These are phyloP conservation scores for Curvularia verruculosa DNA, from an alignment of 2,329 filamentous ascomycete genomes.

Conservation along the genomic window DNA sequence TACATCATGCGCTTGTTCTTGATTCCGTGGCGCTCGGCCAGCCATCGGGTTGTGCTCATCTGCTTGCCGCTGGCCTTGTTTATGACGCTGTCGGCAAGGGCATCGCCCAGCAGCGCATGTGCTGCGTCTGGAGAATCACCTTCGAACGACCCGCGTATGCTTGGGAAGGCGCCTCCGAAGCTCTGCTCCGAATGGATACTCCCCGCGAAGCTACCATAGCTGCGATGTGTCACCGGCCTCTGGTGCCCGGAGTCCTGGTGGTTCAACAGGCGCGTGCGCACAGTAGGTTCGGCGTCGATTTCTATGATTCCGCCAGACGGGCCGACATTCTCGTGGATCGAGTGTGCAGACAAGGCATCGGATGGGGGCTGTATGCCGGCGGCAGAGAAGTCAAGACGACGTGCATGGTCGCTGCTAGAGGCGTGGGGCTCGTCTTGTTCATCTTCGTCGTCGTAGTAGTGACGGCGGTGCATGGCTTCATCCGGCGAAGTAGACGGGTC, in stretches of 20 bases:
- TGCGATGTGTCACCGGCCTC: conserved; percentile 60
- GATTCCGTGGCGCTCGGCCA: conserved; percentile 76
- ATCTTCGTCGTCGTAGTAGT: conserved; percentile 27
- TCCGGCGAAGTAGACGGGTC: conserved; percentile 52
- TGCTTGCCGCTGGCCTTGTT: conserved; percentile 58
- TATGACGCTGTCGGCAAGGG: conserved; percentile 53
- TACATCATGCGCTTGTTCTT: conserved; percentile 77
- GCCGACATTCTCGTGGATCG: conserved; percentile 31
- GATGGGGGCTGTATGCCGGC: conserved; percentile 42
- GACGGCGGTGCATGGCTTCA: conserved; percentile 42
- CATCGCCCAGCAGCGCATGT: conserved; percentile 51
- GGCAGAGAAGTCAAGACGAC: conserved; percentile 32
- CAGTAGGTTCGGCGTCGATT: conserved; percentile 42
- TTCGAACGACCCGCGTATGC: conserved; percentile 36
- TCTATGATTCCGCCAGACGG: conserved; percentile 30
- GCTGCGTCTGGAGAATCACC: conserved; percentile 43
- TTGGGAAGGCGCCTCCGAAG: conserved; percentile 48
- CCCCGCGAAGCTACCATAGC: conserved; percentile 61
- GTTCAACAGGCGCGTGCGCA: conserved; percentile 48
- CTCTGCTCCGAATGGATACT: conserved; percentile 55
- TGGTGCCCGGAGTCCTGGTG: conserved; percentile 70
- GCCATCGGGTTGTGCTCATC: conserved; percentile 72
- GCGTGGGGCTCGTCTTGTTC: conserved; percentile 28
- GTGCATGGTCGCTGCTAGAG: conserved; percentile 20
- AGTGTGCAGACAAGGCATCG: conserved; percentile 40